A percentile compares a stretch with the other conserved stretches of the same genome.
phyloP scores from a whole-genome alignment of 2,329 filamentous ascomycete genomes.

The Macrophomina phaseolina region DNA sequence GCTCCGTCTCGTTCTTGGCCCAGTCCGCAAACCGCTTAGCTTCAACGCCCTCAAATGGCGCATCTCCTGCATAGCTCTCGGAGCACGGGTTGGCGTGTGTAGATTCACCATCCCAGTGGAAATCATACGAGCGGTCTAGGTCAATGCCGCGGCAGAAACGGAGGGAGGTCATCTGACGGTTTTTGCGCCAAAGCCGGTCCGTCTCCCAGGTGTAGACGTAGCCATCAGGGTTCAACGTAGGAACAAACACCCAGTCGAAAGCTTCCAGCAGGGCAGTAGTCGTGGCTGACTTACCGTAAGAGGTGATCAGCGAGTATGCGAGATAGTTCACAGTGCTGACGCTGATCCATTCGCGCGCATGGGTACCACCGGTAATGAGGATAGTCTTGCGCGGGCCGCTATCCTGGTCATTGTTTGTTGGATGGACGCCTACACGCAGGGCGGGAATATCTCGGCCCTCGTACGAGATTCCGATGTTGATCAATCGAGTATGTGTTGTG shows the following conservation, averaged over 20 bases:
- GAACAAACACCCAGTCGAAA: slow-evolving; percentile 88
- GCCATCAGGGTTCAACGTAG: slow-evolving; percentile 90
- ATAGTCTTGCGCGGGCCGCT: slow-evolving; percentile 71
- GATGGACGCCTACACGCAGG: slow-evolving; percentile 72
- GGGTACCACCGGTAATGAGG: slow-evolving; percentile 82
- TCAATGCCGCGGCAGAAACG: slow-evolving; percentile 88
- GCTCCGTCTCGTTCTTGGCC: slow-evolving; percentile 77
- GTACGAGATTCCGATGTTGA: slow-evolving; percentile 81
- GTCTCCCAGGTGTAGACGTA: slow-evolving; percentile 92
- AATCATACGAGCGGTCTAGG: slow-evolving; percentile 85
- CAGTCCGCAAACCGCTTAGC: slow-evolving; percentile 76
- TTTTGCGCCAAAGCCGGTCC: slow-evolving; percentile 95
- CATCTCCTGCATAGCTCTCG: slow-evolving; percentile 83
- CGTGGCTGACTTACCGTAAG: slow-evolving; percentile 72
- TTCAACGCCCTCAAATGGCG: slow-evolving; percentile 84
- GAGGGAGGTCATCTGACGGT: slow-evolving; percentile 80
- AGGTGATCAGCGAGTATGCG: slow-evolving; percentile 84
- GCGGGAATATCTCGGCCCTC: slow-evolving; percentile 87
- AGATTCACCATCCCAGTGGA: slow-evolving; percentile 76
- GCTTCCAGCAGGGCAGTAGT: slow-evolving; percentile 80
- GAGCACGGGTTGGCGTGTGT: slow-evolving; percentile 80
- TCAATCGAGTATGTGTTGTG: slow-evolving; percentile 74
- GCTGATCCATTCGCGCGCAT: slow-evolving; percentile 96
- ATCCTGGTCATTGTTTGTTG: slow-evolving; percentile 55
- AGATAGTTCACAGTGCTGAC: slow-evolving; percentile 90